Percentiles rank a stretch among this genome's conserved stretches.
phyloP scores from a whole-genome alignment of 2,329 filamentous ascomycete species.

The Cucurbitaria berberidis region DNA sequence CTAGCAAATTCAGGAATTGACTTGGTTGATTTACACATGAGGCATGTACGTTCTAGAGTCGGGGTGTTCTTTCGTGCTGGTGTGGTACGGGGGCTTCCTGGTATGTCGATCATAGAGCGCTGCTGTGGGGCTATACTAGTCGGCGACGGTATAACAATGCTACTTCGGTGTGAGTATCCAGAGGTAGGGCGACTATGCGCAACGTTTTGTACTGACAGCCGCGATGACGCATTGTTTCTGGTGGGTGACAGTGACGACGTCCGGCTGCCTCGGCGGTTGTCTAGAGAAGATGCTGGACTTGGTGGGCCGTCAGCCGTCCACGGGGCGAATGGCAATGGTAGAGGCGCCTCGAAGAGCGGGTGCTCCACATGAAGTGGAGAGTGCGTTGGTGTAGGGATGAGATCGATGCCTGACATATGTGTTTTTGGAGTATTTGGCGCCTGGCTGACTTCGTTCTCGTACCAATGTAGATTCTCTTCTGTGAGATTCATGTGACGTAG shows the following conservation, averaged over 20 bases:
- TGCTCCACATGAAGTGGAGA: conserved; percentile 25
- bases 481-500: conserved; percentile 21
- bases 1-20: conserved; percentile 27
- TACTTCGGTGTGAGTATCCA: conserved; percentile 19
- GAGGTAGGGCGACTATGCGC: conserved; percentile 23
- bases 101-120: conserved; percentile 1
- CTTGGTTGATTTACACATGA: conserved; percentile 34
- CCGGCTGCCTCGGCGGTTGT: conserved; percentile 19
- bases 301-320: conserved; percentile 30
- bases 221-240: conserved; percentile 9
- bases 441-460: conserved; percentile 13
- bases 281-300: conserved; percentile 23
- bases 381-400: conserved; percentile 31
- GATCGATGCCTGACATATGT: conserved; percentile 16
- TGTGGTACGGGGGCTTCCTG: conserved; percentile 11
- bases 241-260: conserved; percentile 17
- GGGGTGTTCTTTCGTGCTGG: conserved; percentile 25
- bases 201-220: conserved; percentile 11
- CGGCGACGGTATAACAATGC: conserved; percentile 20
- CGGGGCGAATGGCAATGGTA: conserved; percentile 32
- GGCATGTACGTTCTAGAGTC: conserved; percentile 29
- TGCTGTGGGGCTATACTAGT: conserved; percentile 16
- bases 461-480: conserved; percentile 16
- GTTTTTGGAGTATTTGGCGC: conserved; percentile 6
- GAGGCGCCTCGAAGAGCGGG: conserved; percentile 14